Conservation (phyloP, 768 basidiomycete species). For the Ramaria rubella region DNA sequence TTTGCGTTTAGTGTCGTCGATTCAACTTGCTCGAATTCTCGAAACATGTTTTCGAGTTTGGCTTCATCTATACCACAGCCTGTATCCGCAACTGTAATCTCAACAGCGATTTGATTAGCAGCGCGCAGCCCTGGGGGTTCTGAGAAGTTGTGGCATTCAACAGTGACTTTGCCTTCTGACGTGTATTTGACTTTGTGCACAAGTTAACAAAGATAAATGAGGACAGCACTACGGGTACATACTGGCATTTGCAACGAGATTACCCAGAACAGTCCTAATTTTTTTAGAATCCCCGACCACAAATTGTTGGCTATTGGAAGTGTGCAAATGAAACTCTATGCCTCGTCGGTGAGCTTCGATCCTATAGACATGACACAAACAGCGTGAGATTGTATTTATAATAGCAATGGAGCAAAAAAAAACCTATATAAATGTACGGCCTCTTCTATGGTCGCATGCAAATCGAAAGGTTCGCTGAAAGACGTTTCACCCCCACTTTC, state of each 20-base stretch:
- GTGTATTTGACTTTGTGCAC: constrained; percentile 67
- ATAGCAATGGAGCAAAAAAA: background rate
- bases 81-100: constrained; percentile 66
- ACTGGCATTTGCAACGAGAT: constrained; percentile 72
- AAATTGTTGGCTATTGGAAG: constrained; percentile 44
- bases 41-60: constrained; percentile 70
- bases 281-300: constrained; percentile 71
- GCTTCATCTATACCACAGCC: constrained; percentile 61
- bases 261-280: constrained; percentile 70
- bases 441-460: constrained; percentile 52
- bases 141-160: constrained; percentile 46
- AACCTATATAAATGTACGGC: constrained; percentile 50
- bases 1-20: constrained; percentile 34
- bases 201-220: background rate
- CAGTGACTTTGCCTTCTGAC: constrained; percentile 47
- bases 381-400: background rate
- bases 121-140: constrained; percentile 46
- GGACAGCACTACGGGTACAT: constrained; percentile 18
- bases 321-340: constrained; percentile 51
- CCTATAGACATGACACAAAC: constrained; percentile 12
- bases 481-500: constrained; percentile 71
- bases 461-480: constrained; percentile 71
- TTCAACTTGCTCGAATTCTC: constrained; percentile 76
- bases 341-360: constrained; percentile 60
- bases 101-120: constrained; percentile 47